Base-by-base conservation (phyloP, 2,329 filamentous ascomycete species). In the Penicillium sp. region DNA sequence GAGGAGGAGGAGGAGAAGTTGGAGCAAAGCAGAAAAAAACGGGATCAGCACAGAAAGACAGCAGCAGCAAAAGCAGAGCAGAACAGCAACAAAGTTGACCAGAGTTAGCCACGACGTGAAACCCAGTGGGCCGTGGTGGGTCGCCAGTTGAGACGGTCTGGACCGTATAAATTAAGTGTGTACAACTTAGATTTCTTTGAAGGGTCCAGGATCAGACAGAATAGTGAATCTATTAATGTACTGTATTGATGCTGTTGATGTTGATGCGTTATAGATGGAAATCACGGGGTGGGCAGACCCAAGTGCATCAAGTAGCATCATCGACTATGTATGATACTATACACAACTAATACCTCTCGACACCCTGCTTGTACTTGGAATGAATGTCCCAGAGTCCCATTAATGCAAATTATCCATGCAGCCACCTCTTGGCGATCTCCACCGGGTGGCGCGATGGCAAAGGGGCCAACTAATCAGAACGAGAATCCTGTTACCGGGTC, bases 51-150 rank as follows among this genome's bases (percentile, higher is more conserved):
- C n/a, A n/a, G n/a, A n/a, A n/a, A n/a, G n/a, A n/a, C n/a, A n/a
- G n/a, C n/a, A n/a, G n/a, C n/a, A n/a, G n/a, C n/a, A n/a, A n/a
- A n/a, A n/a, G n/a, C n/a, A n/a, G n/a, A n/a, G n/a, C n/a, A n/a
- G n/a, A n/a, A n/a, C 16, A 39, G 28, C n/a, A 33, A 16, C 3
- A 19, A 19, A 18, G n/a, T 19, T 19, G 19, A 21, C 26, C 21
- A 23, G 4, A n/a, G 26, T 14, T n/a, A 33, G 14, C 16, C 34
- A 37, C 34, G 23, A 33, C 34, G 34, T 52, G 55, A 56, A 59
- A 58, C 48, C 33, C 3, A 40, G 60, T 62, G 60, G 60, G 52
- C 44, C 56, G 6, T 26, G 39, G 59, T 51, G 48, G 48, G 54
- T 39, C 44, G 16, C 34, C n/a, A 21, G 40, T 40, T 31, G 7